Base-by-base conservation (phyloP, 306 rosid genomes). In the Dalbergia oliveri region DNA sequence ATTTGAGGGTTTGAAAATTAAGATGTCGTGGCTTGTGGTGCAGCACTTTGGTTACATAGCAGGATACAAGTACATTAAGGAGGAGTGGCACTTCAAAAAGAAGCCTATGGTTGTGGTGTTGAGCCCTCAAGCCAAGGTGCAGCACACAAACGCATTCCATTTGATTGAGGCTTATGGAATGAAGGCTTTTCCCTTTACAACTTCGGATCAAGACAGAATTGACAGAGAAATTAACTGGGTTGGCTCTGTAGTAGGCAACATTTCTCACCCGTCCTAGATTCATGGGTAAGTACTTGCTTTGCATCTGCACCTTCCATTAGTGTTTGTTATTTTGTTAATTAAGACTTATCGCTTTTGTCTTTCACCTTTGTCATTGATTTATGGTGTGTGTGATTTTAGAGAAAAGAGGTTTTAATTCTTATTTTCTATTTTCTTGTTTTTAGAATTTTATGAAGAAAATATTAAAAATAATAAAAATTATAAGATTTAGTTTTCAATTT, bases 81-180 rank as follows among this genome's bases (percentile, higher is more conserved):
- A 89, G 58, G 86, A 87, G 19, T 91, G 93, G 97, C 81, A 87
- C 3, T 91, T 88, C 81, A 85, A 82, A 74, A 90, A 85, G 60
- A 85, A 83, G 78, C 87, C 94, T 1, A 43, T 61, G 35, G 49
- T 91, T 35, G 93, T 87, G 12, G 84, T 86, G 63, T 35, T 88
- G 75, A 88, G 45, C 79, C 89, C 85, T 3, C 92, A 87, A 35
- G 93, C 93, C 1, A 86, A 86, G 72, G 87, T 93, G 5, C 83
- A 63, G 8, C 76, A 87, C 50, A 3, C 64, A 13, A 87, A 93
- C 37, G 94, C 94, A 8, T 60, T 88, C 70, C 93, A 89, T 68
- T 44, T 89, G 41, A 87, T 91, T 35, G 78, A 82, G 35, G 77
- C 74, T 19, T 86, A 87, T 88, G 94, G 97, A 43, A 26, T 71